These are phyloP conservation scores for Backusella westeae DNA, from an alignment of 192 early-diverging fungal species.

Conservation along the genomic window DNA sequence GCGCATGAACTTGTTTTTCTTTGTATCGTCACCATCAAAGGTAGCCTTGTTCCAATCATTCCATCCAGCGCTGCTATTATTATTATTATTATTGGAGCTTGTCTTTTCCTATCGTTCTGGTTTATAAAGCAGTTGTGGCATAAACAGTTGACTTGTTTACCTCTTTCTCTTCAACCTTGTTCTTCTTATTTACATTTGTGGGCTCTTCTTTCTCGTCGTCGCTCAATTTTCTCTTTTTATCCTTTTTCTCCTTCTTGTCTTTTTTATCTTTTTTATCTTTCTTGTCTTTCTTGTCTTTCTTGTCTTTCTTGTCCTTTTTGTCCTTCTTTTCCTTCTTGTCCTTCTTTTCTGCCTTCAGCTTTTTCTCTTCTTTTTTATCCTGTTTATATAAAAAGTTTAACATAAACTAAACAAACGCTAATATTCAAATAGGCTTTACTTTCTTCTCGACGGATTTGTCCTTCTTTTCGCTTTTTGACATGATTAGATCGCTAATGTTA, in stretches of 20 bases:
- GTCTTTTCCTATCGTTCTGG: not conserved
- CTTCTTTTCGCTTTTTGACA: conserved; percentile 27
- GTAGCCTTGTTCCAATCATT: conserved; percentile 64
- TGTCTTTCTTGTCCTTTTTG: conserved; percentile 12
- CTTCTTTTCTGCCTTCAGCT: conserved; percentile 25
- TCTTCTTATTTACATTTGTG: conserved; percentile 16
- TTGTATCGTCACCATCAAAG: conserved; percentile 50
- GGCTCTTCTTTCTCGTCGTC: not conserved
- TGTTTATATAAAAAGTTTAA: not conserved
- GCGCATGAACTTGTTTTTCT: conserved; percentile 63
- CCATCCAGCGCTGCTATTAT: conserved; percentile 42
- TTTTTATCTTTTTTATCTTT: conserved; percentile 17
- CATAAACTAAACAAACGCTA: not conserved
- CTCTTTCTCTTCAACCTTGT: conserved; percentile 27
- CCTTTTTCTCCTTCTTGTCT: conserved; percentile 38
- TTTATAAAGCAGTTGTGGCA: not conserved
- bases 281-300: conserved; percentile 28
- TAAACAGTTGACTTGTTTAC: conserved; percentile 1
- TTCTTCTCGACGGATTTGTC: not conserved
- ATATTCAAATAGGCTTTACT: not conserved
- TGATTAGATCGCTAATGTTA: not conserved
- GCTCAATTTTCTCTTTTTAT: conserved; percentile 3
- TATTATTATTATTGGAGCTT: not conserved
- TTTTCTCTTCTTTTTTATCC: conserved; percentile 26
- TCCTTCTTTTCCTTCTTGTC: too few relatives aligned